These are phyloP conservation scores for Phytopythium montanum DNA, from an alignment of 352 stramenopile species.

Conservation along the genomic window DNA sequence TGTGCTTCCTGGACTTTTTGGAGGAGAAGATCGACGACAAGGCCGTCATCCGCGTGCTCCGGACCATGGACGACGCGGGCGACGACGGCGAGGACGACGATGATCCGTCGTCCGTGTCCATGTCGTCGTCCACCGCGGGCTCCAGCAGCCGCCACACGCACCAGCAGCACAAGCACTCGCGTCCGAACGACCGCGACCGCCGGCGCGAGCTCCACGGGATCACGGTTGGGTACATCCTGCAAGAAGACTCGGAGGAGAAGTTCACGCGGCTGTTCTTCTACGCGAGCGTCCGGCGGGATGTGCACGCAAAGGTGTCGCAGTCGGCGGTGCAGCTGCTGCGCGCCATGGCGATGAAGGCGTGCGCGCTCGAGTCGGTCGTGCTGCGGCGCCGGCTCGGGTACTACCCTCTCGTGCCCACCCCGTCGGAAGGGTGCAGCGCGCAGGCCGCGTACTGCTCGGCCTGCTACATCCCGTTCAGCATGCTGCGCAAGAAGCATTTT, in stretches of 20 bases:
- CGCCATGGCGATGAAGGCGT: slow-evolving; percentile 39
- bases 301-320: slow-evolving; percentile 16
- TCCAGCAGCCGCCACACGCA: slow-evolving; percentile 13
- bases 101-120: slow-evolving; percentile 14
- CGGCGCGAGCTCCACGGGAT: slow-evolving; percentile 29
- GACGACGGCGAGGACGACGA: slow-evolving; percentile 20
- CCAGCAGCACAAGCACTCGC: slow-evolving; percentile 14
- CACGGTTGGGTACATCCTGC: slow-evolving; percentile 51
- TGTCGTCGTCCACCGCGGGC: slow-evolving; percentile 16
- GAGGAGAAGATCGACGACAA: slow-evolving; percentile 52
- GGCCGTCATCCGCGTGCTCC: slow-evolving; percentile 56
- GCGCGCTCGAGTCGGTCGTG: slow-evolving; percentile 35
- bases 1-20: slow-evolving; percentile 59
- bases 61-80: slow-evolving; percentile 41
- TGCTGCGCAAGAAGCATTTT: slow-evolving; percentile 47
- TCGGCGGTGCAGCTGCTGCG: slow-evolving; percentile 43
- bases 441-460: slow-evolving; percentile 35
- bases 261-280: slow-evolving; percentile 70
- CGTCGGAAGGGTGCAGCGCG: slow-evolving; percentile 10
- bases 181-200: slow-evolving; percentile 9
- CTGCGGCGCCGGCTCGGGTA: slow-evolving; percentile 49
- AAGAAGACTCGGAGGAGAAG: slow-evolving; percentile 52
- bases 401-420: slow-evolving; percentile 30
- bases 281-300: slow-evolving; percentile 15
- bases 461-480: slow-evolving; percentile 38